Evolutionary conservation across 192 early-diverging fungal genomes (phyloP), one percentile per base, ranked within the genome.

Genomic region (Radiomyces spectabilis): DNA sequence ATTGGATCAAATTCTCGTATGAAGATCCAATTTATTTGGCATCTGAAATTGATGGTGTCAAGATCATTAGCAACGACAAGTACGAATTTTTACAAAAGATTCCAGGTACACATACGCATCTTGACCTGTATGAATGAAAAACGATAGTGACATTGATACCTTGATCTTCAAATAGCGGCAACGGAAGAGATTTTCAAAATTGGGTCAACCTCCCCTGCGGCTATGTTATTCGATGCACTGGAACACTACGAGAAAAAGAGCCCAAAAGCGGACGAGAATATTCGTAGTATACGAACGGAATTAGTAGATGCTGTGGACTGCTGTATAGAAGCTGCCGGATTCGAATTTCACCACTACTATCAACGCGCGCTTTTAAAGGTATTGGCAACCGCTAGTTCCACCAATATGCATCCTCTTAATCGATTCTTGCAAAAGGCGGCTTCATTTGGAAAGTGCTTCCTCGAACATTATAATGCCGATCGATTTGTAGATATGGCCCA

Each of bases 201-300:
- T 55, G 97, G 97, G 7, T 96, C 94, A 5, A 97, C 95, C 4
- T 75, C 85, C 5, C 85, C 97, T 32, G 86, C 89, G 1, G 95
- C 97, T 4, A 88, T 98, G 65, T 72, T 99, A 27, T 97, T 79
- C 53, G 89, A 93, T 53, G 87, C 88, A 3, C 54, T 84, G 12
- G 87, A 89, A 43, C 76, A 80, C 50, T 83, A 86, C 46, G 80
- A 80, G 81, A 69, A 66, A 62, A 83, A 83, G 59, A 88, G 79
- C 47, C 85, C 97, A 10, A 86, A 88, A 26, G 93, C 97, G 4
- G 97, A 98, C 61, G 94, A 97, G 73, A 93, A 91, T 55, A 89
- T 99, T 21, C 85, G 95, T 25, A 87, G 69, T 41, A 95, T 99
- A 38, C 73, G 79, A 21, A 38, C 82, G 19, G 88, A 93, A 27